Conservation (phyloP, 495 filamentous ascomycete genomes). For the Penicillium ucsense region DNA sequence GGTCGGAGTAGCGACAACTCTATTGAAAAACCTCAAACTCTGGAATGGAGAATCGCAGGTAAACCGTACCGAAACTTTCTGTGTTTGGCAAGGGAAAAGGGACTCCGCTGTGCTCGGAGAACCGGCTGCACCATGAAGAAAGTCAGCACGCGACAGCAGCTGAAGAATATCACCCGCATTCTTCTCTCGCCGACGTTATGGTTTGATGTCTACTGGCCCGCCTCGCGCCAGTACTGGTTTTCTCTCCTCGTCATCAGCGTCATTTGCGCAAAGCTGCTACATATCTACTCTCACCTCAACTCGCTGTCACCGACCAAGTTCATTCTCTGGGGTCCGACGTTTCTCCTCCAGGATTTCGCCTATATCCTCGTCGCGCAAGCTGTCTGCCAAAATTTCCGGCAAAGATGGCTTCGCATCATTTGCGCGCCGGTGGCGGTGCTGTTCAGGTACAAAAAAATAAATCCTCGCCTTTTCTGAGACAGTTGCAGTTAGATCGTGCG, state of each 20-base stretch:
- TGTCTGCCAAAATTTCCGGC: conserved; percentile 15
- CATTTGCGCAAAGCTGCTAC: conserved; percentile 26
- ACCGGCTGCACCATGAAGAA: conserved; percentile 1
- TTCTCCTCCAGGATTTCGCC: conserved; percentile 29
- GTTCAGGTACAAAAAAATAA: conserved; percentile 12
- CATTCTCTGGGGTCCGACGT: conserved; percentile 30
- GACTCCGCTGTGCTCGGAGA: neutral
- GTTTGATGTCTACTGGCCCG: conserved; percentile 25
- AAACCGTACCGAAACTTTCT: neutral
- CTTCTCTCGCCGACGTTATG: conserved; percentile 13
- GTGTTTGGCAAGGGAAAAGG: neutral
- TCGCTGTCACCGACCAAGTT: conserved; percentile 23
- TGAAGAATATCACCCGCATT: conserved; percentile 1
- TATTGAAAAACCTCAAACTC: neutral
- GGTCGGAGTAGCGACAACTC: too few species aligned
- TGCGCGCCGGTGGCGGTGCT: conserved; percentile 14
- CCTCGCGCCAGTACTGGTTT: conserved; percentile 27
- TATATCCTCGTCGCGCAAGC: conserved; percentile 18
- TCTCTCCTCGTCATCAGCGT: conserved; percentile 23
- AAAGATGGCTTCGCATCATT: conserved; percentile 14
- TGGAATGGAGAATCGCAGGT: neutral
- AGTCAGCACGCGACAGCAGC: neutral
- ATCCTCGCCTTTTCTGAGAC: too few species aligned
- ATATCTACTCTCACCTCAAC: conserved; percentile 29
- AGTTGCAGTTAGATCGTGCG: neutral